These are phyloP conservation scores for Backusella mclennaniae DNA, from an alignment of 192 early-diverging fungal genomes.

Conservation along the genomic window DNA sequence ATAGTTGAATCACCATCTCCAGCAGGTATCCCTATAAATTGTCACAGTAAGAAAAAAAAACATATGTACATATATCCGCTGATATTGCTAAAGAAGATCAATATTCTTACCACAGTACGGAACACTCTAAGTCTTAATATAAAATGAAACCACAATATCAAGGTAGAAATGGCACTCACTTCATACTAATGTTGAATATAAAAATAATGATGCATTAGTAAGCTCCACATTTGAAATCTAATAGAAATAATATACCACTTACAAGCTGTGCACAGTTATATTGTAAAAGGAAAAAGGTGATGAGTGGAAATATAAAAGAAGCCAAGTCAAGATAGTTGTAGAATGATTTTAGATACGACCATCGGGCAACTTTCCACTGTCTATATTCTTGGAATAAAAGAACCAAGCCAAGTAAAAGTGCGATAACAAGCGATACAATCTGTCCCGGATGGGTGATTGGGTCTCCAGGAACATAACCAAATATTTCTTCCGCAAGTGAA, in stretches of 20 bases:
- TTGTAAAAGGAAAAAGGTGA: not conserved
- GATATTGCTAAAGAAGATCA: not conserved
- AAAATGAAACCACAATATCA: conserved; percentile 16
- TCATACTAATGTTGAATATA: not conserved
- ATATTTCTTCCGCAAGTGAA: not conserved
- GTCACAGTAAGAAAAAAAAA: not conserved
- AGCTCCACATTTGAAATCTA: not conserved
- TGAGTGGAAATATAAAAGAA: not conserved
- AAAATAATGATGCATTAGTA: not conserved
- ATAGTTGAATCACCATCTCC: conserved; percentile 6
- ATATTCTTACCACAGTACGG: not conserved
- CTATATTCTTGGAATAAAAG: conserved; percentile 2
- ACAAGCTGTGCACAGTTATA: not conserved
- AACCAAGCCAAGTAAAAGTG: not conserved
- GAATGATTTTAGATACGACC: not conserved
- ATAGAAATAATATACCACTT: not conserved
- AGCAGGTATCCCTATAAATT: not conserved
- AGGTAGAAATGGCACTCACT: not conserved
- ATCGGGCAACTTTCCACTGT: not conserved
- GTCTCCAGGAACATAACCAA: not conserved
- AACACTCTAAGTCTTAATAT: conserved; percentile 8
- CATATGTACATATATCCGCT: not conserved
- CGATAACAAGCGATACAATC: not conserved
- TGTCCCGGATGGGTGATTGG: not conserved
- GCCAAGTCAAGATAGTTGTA: conserved; percentile 7